Evolutionary conservation across 495 filamentous ascomycete species (phyloP), one percentile per base, ranked within the genome.

Genomic region (Barbatosphaeria neglecta): DNA sequence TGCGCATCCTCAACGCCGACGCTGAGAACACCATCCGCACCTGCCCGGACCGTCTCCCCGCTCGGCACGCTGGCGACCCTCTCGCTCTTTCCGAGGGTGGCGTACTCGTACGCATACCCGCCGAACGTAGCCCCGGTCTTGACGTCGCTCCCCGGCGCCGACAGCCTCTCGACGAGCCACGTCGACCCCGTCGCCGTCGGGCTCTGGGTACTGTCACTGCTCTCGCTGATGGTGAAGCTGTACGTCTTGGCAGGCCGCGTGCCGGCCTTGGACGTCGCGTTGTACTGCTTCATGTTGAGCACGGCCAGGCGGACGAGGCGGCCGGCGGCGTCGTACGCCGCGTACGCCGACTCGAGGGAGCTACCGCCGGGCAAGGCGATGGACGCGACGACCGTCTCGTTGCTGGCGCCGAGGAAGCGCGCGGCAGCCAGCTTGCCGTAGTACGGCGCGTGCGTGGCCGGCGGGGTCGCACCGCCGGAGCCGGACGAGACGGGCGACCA

Each of bases 361-460:
- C 63, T 61, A n/a, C n/a, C 0, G 64, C 16, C 33, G 20, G 13
- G 39, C n/a, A 77, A 55, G 7, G 67, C 66, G 15, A 77, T 51
- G 46, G 72, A 66, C 19, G 56, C 54, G 16, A 75, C 62, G 20
- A 53, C 60, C 40, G 56, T 62, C 22, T 57, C 47, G 35, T 42
- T 50, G 16, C 68, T 45, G 49, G 64, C 55, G 16, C 73, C 73
- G 6, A 84, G 58, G 56, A 78, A 68, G 3, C 75, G 68, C 4
- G 81, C 78, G 0, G 77, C 76, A 37, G 73, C 74, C 25, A 81
- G 65, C 53, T 75, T 78, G 18, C 80, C 81, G 59, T 85, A 84
- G 59, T 82, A 85, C 1, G 81, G 80, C 0, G 81, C 56, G 53
- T 80, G 81, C 25, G 81, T 85, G n/a, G 78, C 81, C 4, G 70